Base-by-base conservation (phyloP, 495 filamentous ascomycete genomes). In the Penicillium salamii region DNA sequence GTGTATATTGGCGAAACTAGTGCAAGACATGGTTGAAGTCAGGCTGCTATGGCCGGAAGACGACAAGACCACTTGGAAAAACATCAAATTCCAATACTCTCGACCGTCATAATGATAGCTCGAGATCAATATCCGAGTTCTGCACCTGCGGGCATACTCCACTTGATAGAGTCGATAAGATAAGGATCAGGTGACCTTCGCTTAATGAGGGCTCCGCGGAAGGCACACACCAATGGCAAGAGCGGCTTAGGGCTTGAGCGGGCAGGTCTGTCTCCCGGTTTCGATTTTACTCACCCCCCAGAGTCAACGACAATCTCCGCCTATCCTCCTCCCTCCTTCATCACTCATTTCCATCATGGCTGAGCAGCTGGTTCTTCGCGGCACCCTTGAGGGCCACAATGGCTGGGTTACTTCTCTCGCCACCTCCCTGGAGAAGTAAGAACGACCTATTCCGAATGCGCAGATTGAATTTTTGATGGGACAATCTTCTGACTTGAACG, bases 351-450 rank as follows among this genome's bases (percentile, higher is more conserved):
- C 68, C 62, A 76, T 69, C 72, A 96, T 95, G 89, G 83, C 87
- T 78, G 91, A 97, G 82, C 89, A 95, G 82, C 81, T 97, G 71
- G 90, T 95, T 79, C 88, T 95, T 76, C 90, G 91, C 77, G 91
- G 91, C 70, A 91, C 88, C 80, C 90, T 97, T 71, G 91, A 91
- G 84, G 91, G 92, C 82, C 92, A 96, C 84, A 80, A 78, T 70
- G 82, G 82, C 72, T 87, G 83, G 83, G 83, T 80, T 67, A 80
- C 77, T 54, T 78, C 64, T 77, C 83, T 99, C 70, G 93, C 93
- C 59, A 99, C 93, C 62, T 97, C 91, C 64, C 84, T 97, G 76
- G 93, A 99, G 86, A 99, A 97, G 88, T 91, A 86, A 70, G 87
- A 63, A 49, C 45, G 52, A 58, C 51, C 43, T 48, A 31, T 33